Evolutionary conservation across 2,329 filamentous ascomycete genomes (phyloP).

Genomic region (Fusarium albidum): DNA sequence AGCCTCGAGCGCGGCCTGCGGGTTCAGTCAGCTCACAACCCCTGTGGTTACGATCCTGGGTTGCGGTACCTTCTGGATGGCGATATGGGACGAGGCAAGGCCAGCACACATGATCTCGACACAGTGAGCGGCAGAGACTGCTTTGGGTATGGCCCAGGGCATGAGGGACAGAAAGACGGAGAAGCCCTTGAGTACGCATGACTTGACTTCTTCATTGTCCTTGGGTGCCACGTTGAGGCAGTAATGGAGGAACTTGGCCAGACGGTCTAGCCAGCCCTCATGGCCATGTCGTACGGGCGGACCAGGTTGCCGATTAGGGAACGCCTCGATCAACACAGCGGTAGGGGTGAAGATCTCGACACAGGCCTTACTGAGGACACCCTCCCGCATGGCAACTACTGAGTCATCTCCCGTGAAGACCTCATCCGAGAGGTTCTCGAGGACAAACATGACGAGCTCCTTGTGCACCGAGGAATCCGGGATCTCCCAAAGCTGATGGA

Average conservation of each 20-base stretch:
- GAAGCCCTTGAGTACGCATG: slow-evolving; percentile 78
- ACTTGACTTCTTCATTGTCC: slow-evolving; percentile 71
- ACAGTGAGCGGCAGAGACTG: slow-evolving; percentile 75
- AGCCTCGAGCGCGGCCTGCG: slow-evolving; percentile 80
- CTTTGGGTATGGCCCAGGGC: slow-evolving; percentile 87
- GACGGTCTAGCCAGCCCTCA: slow-evolving; percentile 87
- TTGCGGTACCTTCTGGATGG: slow-evolving; percentile 72
- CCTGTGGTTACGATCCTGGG: neutral
- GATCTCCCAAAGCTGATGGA: slow-evolving; percentile 84
- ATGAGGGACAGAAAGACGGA: slow-evolving; percentile 81
- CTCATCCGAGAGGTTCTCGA: slow-evolving; percentile 94
- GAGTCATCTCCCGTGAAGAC: slow-evolving; percentile 92
- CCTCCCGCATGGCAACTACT: slow-evolving; percentile 82
- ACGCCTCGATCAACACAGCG: slow-evolving; percentile 76
- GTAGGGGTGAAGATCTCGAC: slow-evolving; percentile 93
- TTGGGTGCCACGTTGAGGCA: slow-evolving; percentile 74
- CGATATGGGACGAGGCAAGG: slow-evolving; percentile 73
- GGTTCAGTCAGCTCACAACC: slow-evolving; percentile 15
- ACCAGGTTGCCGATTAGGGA: slow-evolving; percentile 74
- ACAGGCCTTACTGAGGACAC: slow-evolving; percentile 84
- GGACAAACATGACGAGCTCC: slow-evolving; percentile 84
- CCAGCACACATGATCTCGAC: slow-evolving; percentile 76
- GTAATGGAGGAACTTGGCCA: slow-evolving; percentile 76
- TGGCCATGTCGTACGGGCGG: slow-evolving; percentile 77
- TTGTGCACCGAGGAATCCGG: slow-evolving; percentile 72